phyloP scores from a whole-genome alignment of 805 yeast species.

The Sungouiozyma intestinalis region DNA sequence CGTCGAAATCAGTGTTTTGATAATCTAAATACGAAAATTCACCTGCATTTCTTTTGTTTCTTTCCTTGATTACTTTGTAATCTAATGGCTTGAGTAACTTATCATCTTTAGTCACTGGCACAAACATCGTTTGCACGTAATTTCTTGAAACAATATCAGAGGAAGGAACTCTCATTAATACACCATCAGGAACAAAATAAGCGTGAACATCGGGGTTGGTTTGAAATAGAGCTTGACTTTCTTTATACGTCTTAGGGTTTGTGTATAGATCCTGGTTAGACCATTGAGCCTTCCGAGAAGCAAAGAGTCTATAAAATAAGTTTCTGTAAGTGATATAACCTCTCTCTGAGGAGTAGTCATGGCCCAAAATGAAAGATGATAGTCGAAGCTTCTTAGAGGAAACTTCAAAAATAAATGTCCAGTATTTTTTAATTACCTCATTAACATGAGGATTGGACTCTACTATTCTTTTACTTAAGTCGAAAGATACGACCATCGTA shows the following conservation, averaged over 20 bases:
- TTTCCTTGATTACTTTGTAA: constrained; percentile 23
- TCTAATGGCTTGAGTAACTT: constrained; percentile 36
- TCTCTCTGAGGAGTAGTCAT: constrained; percentile 53
- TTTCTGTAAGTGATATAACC: constrained; percentile 56
- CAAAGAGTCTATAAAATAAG: constrained; percentile 34
- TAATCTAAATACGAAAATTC: constrained; percentile 37
- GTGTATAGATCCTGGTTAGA: constrained; percentile 43
- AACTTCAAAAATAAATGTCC: constrained; percentile 50
- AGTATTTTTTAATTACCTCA: constrained; percentile 38
- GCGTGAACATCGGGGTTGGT: constrained; percentile 36
- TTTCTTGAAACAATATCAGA: constrained; percentile 64
- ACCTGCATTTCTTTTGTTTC: constrained; percentile 30
- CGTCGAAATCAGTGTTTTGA: constrained; percentile 32
- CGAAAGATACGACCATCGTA: constrained; percentile 32
- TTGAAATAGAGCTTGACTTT: constrained; percentile 36
- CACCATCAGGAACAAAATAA: constrained; percentile 72
- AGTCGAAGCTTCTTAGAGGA: constrained; percentile 51
- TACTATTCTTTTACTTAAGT: constrained; percentile 16
- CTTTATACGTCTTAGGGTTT: constrained; percentile 41
- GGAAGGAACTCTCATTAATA: constrained; percentile 76
- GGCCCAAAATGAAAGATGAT: constrained; percentile 70
- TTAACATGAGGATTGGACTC: constrained; percentile 22
- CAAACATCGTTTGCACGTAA: constrained; percentile 57
- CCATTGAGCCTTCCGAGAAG: constrained; percentile 26
- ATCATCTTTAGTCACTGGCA: constrained; percentile 75